A percentile compares a stretch with the other conserved stretches of the same genome.
Evolutionary conservation across 495 filamentous ascomycete species (phyloP).

Genomic region (Trichoderma parareesei): DNA sequence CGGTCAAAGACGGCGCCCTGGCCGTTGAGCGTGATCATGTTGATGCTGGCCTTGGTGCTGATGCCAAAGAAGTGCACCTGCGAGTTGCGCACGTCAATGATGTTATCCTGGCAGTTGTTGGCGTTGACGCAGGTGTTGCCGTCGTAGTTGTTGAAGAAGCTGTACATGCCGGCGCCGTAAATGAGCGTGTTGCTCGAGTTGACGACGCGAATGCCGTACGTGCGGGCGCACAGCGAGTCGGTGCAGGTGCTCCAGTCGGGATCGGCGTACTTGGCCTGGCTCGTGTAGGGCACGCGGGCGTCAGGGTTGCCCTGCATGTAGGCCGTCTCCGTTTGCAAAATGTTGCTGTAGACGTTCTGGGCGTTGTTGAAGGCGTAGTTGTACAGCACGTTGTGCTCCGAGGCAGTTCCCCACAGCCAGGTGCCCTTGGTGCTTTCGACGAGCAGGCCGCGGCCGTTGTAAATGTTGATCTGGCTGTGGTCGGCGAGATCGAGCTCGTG

Average conservation of each 20-base stretch:
- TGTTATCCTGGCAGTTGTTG: slow-evolving; percentile 77
- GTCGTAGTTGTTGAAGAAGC: slow-evolving; percentile 79
- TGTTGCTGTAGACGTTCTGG: slow-evolving; percentile 71
- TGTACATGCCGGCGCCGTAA: slow-evolving; percentile 76
- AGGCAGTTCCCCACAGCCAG: slow-evolving; percentile 69
- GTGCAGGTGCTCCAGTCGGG: slow-evolving; percentile 63
- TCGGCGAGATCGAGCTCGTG: slow-evolving; percentile 76
- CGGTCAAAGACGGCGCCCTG: slow-evolving; percentile 46
- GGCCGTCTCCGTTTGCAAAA: slow-evolving; percentile 88
- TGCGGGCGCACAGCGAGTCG: slow-evolving; percentile 58
- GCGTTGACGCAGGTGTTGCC: slow-evolving; percentile 61
- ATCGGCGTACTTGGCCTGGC: slow-evolving; percentile 58
- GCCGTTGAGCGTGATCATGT: slow-evolving; percentile 68
- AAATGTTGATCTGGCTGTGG: slow-evolving; percentile 81
- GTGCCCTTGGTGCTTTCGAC: slow-evolving; percentile 55
- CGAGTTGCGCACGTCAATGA: slow-evolving; percentile 70
- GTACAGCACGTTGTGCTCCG: slow-evolving; percentile 87
- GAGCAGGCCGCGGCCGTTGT: slow-evolving; percentile 80
- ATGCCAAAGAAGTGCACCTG: slow-evolving; percentile 68
- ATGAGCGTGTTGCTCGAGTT: slow-evolving; percentile 59
- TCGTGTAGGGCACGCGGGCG: slow-evolving; percentile 57
- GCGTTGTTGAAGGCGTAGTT: slow-evolving; percentile 77
- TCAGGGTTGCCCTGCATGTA: slow-evolving; percentile 87
- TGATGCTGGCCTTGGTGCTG: slow-evolving; percentile 78
- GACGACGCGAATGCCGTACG: slow-evolving; percentile 77